Conservation (phyloP, 345 rosid species). For the Punica granatum region DNA sequence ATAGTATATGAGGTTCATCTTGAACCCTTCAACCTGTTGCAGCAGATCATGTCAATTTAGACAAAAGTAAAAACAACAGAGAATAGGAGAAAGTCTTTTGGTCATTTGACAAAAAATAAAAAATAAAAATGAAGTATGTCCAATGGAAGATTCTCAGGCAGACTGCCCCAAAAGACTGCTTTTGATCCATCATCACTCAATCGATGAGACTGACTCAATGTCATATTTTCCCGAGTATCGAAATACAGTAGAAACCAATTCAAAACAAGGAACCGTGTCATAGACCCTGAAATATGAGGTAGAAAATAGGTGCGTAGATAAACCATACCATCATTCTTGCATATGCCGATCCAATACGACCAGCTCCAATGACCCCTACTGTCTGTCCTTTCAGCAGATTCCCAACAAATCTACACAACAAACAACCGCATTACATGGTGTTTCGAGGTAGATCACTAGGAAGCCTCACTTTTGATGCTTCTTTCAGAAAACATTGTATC, state of each 20-base stretch:
- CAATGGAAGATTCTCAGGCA: no score
- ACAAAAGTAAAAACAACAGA: no score
- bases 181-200: no score
- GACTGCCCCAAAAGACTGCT: no score
- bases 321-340: conserved; percentile 87
- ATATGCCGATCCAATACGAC: conserved; percentile 97
- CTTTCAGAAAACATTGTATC: neutral
- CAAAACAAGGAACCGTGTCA: neutral
- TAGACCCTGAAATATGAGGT: neutral
- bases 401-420: conserved; percentile 64
- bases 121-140: no score
- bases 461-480: no score
- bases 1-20: conserved; percentile 92
- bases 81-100: no score
- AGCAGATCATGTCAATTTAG: neutral
- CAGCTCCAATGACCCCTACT: conserved; percentile 97
- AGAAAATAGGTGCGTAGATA: neutral
- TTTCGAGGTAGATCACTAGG: neutral
- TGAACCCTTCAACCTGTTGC: conserved; percentile 82
- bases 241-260: neutral
- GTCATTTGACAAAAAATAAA: no score
- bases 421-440: neutral
- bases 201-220: no score
- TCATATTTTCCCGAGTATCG: no score
- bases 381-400: conserved; percentile 98